Evolutionary conservation across 305 asterid genomes (phyloP), one percentile per base, ranked within the genome.

Genomic region (Fraxinus paxiana): DNA sequence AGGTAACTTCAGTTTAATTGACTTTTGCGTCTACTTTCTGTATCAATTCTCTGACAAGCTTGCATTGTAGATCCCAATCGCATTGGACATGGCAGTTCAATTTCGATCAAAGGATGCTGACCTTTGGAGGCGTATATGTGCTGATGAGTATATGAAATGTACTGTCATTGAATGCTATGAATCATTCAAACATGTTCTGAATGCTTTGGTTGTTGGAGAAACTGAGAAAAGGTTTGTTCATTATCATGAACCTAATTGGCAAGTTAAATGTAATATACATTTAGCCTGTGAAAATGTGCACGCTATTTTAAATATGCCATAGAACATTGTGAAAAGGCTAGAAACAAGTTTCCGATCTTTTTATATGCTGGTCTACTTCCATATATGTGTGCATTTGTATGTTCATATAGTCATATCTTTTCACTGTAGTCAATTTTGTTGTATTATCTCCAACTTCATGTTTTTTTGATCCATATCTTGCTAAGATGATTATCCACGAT

Each of bases 71-170:
- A 94, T 96, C 80, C 99, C 98, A 70, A 82, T 96, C 82, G 99
- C 98, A 76, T 86, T 96, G 83, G 98, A 96, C 87, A 94, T 94
- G 98, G 98, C 99, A 76, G 94, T 91, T 87, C 97, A 96, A 83
- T 93, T 94, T 87, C 93, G 92, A 74, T 85, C 90, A 20, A 96
- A 90, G 87, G 98, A 96, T 84, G 96, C 92, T 81, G 97, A 93
- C 86, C 98, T 96, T 73, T 96, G 99, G 99, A 96, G 77, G 91
- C 93, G 96, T 75, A 94, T 96, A 83, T 90, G 95, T 87, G 90
- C 91, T 2, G 99, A 96, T 86, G 97, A 96, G 63, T 96, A 93
- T 67, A 90, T 94, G 97, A 93, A 96, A 86, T 93, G 99, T 81
- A 97, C 98, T 69, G 98, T 94, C 20, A 87, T 93, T 77, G 99